Evolutionary conservation across 805 yeast genomes (phyloP).

Genomic region (Pichia heedii): DNA sequence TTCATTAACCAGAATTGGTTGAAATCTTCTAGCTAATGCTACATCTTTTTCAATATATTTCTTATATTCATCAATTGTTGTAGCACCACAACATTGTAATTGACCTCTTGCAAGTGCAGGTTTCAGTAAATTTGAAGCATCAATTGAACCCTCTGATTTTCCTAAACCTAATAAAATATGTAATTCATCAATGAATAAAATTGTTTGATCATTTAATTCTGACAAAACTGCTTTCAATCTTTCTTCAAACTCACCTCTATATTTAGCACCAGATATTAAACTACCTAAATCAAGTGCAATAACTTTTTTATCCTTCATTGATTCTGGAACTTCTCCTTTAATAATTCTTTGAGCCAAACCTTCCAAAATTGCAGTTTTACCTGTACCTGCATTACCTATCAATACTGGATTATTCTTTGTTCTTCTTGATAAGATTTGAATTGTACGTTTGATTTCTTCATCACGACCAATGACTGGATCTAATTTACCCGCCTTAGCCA

Average conservation of each 20-base stretch:
- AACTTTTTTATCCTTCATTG: slow-evolving; percentile 78
- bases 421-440: slow-evolving; percentile 84
- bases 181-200: slow-evolving; percentile 83
- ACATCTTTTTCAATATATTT: slow-evolving; percentile 92
- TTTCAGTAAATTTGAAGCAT: slow-evolving; percentile 92
- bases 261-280: slow-evolving; percentile 90
- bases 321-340: slow-evolving; percentile 89
- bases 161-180: slow-evolving; percentile 87
- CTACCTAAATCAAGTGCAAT: slow-evolving; percentile 82
- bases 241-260: slow-evolving; percentile 93
- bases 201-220: slow-evolving; percentile 72
- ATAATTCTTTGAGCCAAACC: slow-evolving; percentile 92
- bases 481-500: slow-evolving; percentile 82
- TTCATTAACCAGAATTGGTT: slow-evolving; percentile 91
- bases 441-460: slow-evolving; percentile 87
- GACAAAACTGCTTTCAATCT: slow-evolving; percentile 71
- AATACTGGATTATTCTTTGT: slow-evolving; percentile 94
- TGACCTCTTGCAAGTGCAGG: slow-evolving; percentile 97
- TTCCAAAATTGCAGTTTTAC: slow-evolving; percentile 94
- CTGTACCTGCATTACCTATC: slow-evolving; percentile 96
- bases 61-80: slow-evolving; percentile 91
- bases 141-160: slow-evolving; percentile 90
- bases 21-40: slow-evolving; percentile 98
- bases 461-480: slow-evolving; percentile 98
- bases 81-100: slow-evolving; percentile 96